Percentiles rank a stretch among this genome's conserved stretches.
phyloP scores from a whole-genome alignment of 768 basidiomycete species.

The Galerina marginata region DNA sequence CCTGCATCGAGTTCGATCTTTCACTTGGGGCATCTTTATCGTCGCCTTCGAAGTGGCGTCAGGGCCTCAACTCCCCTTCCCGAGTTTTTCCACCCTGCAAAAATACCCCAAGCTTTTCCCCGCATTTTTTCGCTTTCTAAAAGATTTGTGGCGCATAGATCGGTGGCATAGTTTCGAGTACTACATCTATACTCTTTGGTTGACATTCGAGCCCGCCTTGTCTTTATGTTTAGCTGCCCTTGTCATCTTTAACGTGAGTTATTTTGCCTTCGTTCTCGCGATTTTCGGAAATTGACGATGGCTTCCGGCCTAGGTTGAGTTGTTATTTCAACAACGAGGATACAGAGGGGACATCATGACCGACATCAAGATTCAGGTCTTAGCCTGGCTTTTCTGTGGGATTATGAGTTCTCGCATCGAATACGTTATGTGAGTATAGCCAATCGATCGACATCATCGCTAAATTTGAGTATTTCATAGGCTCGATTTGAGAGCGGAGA shows the following conservation, averaged over 20 bases:
- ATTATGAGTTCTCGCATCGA: constrained; percentile 8
- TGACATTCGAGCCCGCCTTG: constrained; percentile 35
- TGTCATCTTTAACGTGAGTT: constrained; percentile 38
- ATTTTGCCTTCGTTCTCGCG: neutral
- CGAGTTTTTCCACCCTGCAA: neutral
- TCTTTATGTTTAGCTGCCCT: constrained; percentile 38
- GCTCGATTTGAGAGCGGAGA: constrained; percentile 10
- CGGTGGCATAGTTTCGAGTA: constrained; percentile 28
- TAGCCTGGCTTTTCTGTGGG: constrained; percentile 13
- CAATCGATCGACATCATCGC: neutral
- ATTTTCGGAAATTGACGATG: neutral
- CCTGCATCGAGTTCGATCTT: constrained; percentile 19
- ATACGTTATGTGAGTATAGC: constrained; percentile 8
- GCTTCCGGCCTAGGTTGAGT: neutral
- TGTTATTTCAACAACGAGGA: neutral
- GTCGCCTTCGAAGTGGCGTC: constrained; percentile 33
- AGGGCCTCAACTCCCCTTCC: constrained; percentile 2
- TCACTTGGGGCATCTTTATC: constrained; percentile 42
- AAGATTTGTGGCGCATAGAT: constrained; percentile 28
- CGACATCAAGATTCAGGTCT: neutral
- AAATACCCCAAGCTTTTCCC: neutral
- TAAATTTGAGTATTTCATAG: neutral
- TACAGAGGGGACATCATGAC: neutral
- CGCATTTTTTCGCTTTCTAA: constrained; percentile 25
- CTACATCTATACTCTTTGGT: constrained; percentile 34